Evolutionary conservation across 176 grass and related monocot species (phyloP).

Genomic region (Areca catechu): DNA sequence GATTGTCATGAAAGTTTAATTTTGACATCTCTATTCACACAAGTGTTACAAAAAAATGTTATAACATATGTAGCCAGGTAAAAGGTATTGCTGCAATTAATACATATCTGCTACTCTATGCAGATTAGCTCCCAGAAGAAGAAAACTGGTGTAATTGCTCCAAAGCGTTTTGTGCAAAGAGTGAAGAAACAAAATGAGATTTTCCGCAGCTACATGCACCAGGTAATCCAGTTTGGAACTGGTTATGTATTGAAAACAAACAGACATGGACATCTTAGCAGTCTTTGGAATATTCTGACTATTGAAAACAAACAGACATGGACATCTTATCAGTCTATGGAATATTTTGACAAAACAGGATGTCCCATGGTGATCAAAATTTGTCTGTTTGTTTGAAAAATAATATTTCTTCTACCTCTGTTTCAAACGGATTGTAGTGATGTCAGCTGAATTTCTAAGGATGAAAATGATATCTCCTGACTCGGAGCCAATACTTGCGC

Average conservation of each 20-base stretch:
- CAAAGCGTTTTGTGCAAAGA: conserved; percentile 89
- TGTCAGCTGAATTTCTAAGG: too few relatives aligned
- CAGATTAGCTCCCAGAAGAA: conserved; percentile 98
- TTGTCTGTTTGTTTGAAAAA: too few relatives aligned
- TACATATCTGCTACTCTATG: neutral
- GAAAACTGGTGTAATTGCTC: conserved; percentile 92
- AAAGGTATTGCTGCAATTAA: too few relatives aligned
- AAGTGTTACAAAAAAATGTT: too few relatives aligned
- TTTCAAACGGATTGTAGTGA: too few relatives aligned
- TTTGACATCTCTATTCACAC: too few relatives aligned
- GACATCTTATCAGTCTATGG: neutral
- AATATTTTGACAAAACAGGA: neutral
- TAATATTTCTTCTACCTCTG: too few relatives aligned
- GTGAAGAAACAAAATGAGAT: conserved; percentile 96
- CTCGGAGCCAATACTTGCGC: too few relatives aligned
- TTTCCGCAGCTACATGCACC: conserved; percentile 97
- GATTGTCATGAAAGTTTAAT: too few relatives aligned
- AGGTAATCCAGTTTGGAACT: conserved; percentile 38
- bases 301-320: neutral
- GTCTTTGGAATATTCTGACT: too few relatives aligned
- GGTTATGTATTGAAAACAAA: neutral
- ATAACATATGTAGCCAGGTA: too few relatives aligned
- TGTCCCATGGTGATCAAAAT: neutral
- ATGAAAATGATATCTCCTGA: too few relatives aligned
- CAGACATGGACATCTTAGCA: neutral